Base-by-base conservation (phyloP, 768 basidiomycete species). In the Ephemerocybe angulata region DNA sequence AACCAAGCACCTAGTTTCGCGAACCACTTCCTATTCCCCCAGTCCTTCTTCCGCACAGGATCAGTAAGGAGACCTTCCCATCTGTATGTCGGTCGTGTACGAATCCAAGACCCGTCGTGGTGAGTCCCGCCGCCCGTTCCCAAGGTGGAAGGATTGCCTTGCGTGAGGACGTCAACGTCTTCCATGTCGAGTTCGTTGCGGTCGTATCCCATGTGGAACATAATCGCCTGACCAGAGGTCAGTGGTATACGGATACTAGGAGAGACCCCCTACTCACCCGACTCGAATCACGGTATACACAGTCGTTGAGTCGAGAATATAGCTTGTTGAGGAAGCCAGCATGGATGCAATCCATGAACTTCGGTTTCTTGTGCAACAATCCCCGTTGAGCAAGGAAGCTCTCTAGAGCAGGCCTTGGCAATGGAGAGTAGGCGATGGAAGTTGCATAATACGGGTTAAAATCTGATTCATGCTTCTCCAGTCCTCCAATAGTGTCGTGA, bases 121-220 rank as follows among this genome's bases (percentile, higher is more conserved):
- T 88, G 85, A 0, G 88, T 90, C 4, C 85, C 86, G n/a, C 75
- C 81, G 1, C 85, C 85, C 1, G 85, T 87, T 3, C 83, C 87
- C 21, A 85, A 65, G 3, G 80, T 82, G 2, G 86, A 85, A 1
- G 79, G 66, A 35, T 70, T 74, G 15, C 66, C 72, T 50, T 74
- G 77, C 2, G 80, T 79, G 51, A 82, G 73, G 13, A 77, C 53
- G 59, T 86, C 85, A 35, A 89, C 68, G 28, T 84, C 80, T 52
- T 83, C 78, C 82, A 89, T 85, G 59, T 86, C 81, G 27, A 84
- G 67, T 63, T 83, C 76, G 4, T 71, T 69, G 25, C 64, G 63
- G 40, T 79, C 74, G 51, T 73, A 70, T 4, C 86, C 87, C 12
- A 87, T 66, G 55, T 87, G 86, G 57, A 86, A 83, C 64, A 81